Evolutionary conservation across 164 flowering plant genomes (phyloP), one percentile per base, ranked within the genome.

Genomic region (Chloranthus sessilifolius): DNA sequence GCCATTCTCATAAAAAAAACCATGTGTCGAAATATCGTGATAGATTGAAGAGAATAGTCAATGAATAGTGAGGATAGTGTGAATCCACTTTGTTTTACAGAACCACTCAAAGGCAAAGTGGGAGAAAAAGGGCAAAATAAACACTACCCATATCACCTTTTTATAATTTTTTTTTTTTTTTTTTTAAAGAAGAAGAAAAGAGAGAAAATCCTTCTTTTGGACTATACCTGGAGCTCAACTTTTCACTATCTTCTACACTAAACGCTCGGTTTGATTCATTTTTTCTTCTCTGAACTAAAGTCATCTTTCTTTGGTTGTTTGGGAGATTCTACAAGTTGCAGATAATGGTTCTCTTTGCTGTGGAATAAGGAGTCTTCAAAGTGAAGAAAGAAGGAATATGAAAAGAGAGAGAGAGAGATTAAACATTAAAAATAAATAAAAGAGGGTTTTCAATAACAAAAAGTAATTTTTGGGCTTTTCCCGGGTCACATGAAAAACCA

Each of bases 301-400:
- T 38, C 42, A 15, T 47, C 39, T 38, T 51, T 57, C 69, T 71
- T 77, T 68, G 55, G 45, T 28, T 38, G 49, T 56, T 50, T 43
- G 46, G 48, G 30, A 60, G 77, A 69, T 71, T 77, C 77, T 63
- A 64, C 77, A 77, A 72, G 58, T 69, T 77, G 77, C 55, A 47
- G 69, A 56, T 56, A 41, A 62, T 60, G 54, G 64, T 63, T 61
- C 71, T 62, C 56, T 59, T 54, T 49, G 47, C 61, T 20, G 19
- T 50, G 52, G 81, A 68, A 74, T 68, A 68, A 60, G 36, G 35
- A 35, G 68, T 50, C 81, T 71, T 76, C 64, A 61, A n/a, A 20
- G 44, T 20, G 72, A 76, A 76, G 70, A 55, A 61, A 68, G 49
- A 21, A 8, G 28, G 49, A 35, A 52, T 35, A 58, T 35, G 23